Evolutionary conservation across 192 early-diverging fungal genomes (phyloP).

Genomic region (Podila horticola): DNA sequence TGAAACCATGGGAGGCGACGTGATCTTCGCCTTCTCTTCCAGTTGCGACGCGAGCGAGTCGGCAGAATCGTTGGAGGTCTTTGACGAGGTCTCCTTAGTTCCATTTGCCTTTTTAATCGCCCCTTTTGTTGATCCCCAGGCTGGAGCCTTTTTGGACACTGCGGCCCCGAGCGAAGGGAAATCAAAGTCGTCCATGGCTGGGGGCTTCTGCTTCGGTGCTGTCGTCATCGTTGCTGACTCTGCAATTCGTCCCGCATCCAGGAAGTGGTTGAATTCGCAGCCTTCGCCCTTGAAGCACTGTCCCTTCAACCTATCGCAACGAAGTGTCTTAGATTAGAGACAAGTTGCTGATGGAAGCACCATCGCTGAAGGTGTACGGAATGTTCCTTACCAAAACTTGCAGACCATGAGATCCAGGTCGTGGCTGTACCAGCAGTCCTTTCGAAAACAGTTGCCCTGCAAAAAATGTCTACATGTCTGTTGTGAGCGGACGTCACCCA

Average conservation of each 20-base stretch:
- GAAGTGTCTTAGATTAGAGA: no score
- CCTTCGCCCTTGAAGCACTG: constrained; percentile 62
- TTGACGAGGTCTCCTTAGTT: not conserved
- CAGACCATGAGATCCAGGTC: constrained; percentile 63
- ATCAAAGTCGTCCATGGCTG: constrained; percentile 44
- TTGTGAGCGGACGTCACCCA: constrained; percentile 9
- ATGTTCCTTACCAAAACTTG: constrained; percentile 63
- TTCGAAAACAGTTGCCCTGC: constrained; percentile 63
- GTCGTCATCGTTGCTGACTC: constrained; percentile 2
- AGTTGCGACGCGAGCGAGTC: constrained; percentile 16
- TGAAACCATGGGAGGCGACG: constrained; percentile 16
- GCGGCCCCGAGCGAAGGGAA: constrained; percentile 39
- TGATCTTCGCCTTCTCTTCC: constrained; percentile 35
- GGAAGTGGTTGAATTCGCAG: constrained; percentile 62
- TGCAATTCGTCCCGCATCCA: constrained; percentile 41
- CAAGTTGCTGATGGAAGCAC: no score
- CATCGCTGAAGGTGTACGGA: not conserved
- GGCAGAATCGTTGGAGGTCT: not conserved
- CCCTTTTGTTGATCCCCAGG: constrained; percentile 7
- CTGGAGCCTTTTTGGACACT: constrained; percentile 4
- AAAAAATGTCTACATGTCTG: constrained; percentile 66
- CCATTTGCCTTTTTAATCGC: constrained; percentile 1
- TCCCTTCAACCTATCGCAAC: constrained; percentile 56
- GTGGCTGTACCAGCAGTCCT: constrained; percentile 68
- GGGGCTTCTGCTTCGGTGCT: constrained; percentile 28